Evolutionary conservation across 2,329 filamentous ascomycete genomes (phyloP).

Genomic region (Monilinia polystroma): DNA sequence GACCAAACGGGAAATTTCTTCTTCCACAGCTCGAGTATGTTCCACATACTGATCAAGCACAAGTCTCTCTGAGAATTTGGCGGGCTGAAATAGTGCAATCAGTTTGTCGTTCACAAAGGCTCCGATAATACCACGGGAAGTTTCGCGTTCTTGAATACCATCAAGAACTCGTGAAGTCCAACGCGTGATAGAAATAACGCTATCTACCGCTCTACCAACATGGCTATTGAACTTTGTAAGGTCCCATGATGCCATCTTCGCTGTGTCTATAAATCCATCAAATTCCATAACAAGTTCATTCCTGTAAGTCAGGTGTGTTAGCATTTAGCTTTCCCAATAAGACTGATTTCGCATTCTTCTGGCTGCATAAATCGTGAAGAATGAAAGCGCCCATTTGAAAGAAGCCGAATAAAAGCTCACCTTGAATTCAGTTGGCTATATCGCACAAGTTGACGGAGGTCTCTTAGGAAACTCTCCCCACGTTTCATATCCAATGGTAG

Average conservation of each 20-base stretch:
- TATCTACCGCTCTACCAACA: conserved; percentile 71
- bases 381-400: background rate
- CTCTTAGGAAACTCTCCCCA: conserved; percentile 70
- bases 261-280: conserved; percentile 70
- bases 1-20: conserved; percentile 67
- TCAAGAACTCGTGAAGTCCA: conserved; percentile 62
- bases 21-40: conserved; percentile 68
- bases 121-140: conserved; percentile 40
- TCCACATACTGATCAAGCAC: conserved; percentile 73
- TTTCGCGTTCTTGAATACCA: conserved; percentile 37
- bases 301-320: conserved; percentile 40
- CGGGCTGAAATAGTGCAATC: conserved; percentile 61
- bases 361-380: background rate
- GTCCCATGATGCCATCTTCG: conserved; percentile 61
- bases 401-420: conserved; percentile 28
- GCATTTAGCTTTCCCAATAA: background rate
- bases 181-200: conserved; percentile 70
- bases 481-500: conserved; percentile 78
- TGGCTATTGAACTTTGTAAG: conserved; percentile 75
- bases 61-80: conserved; percentile 57
- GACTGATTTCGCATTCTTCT: background rate
- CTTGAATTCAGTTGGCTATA: conserved; percentile 64
- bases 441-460: conserved; percentile 69
- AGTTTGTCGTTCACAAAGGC: conserved; percentile 48
- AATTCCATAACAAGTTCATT: conserved; percentile 75